Conservation (phyloP, 495 filamentous ascomycete genomes). For the Penicillium simplicissimum region DNA sequence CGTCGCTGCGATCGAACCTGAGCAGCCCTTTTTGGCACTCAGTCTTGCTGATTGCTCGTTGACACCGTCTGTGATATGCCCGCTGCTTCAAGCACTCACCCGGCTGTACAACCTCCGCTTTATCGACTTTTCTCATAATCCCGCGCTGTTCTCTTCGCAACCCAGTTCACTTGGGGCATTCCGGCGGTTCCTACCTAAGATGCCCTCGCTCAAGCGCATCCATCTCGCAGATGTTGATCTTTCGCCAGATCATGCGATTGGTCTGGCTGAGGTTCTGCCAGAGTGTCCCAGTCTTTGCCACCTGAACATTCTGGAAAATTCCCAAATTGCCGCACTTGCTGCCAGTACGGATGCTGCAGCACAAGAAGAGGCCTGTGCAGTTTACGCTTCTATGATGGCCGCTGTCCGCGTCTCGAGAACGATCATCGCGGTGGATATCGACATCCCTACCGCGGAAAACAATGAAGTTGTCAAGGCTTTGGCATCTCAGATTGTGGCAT, state of each 20-base stretch:
- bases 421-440: slow-evolving; percentile 88
- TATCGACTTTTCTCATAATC: slow-evolving; percentile 90
- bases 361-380: slow-evolving; percentile 90
- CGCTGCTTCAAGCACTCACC: slow-evolving; percentile 72
- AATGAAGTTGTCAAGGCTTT: slow-evolving; percentile 90
- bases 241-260: slow-evolving; percentile 82
- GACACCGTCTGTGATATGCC: slow-evolving; percentile 65
- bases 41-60: slow-evolving; percentile 88
- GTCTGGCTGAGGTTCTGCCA: slow-evolving; percentile 83
- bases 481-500: slow-evolving; percentile 90
- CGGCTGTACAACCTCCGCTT: slow-evolving; percentile 78
- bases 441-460: slow-evolving; percentile 74
- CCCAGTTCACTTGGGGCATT: slow-evolving; percentile 76
- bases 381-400: slow-evolving; percentile 89
- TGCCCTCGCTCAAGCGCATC: slow-evolving; percentile 78
- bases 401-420: slow-evolving; percentile 81
- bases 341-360: slow-evolving; percentile 66
- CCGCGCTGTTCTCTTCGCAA: slow-evolving; percentile 68
- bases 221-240: slow-evolving; percentile 88
- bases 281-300: slow-evolving; percentile 83
- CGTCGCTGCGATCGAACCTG: slow-evolving; percentile 59
- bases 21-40: slow-evolving; percentile 72
- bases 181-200: slow-evolving; percentile 79
- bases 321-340: slow-evolving; percentile 64
- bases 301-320: slow-evolving; percentile 85